Evolutionary conservation across 2,329 filamentous ascomycete genomes (phyloP).

Genomic region (Exophiala phaeomuriformis): DNA sequence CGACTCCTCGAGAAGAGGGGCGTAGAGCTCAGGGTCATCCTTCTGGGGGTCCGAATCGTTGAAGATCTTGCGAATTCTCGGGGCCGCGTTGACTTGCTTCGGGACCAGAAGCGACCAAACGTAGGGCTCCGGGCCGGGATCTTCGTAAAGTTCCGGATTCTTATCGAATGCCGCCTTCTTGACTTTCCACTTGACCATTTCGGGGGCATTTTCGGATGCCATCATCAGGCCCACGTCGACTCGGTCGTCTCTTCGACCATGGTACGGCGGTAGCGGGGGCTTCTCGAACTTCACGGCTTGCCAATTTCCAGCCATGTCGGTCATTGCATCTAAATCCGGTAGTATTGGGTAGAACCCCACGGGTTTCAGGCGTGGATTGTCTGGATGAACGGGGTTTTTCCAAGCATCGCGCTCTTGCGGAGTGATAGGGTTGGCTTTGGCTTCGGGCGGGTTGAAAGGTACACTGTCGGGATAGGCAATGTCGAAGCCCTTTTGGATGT

Average conservation of each 20-base stretch:
- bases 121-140: constrained; percentile 48
- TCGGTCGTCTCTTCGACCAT: constrained; percentile 49
- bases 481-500: constrained; percentile 58
- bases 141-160: constrained; percentile 45
- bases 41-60: constrained; percentile 47
- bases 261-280: constrained; percentile 46
- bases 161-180: constrained; percentile 43
- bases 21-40: constrained; percentile 47
- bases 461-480: constrained; percentile 56
- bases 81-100: constrained; percentile 40
- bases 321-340: constrained; percentile 54
- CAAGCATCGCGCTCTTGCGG: constrained; percentile 52
- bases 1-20: constrained; percentile 32
- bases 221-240: constrained; percentile 55
- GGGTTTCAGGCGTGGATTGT: constrained; percentile 50
- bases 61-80: constrained; percentile 51
- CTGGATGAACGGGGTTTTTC: constrained; percentile 53
- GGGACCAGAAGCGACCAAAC: constrained; percentile 57
- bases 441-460: constrained; percentile 42
- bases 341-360: constrained; percentile 55
- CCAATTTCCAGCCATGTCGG: constrained; percentile 50
- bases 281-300: constrained; percentile 56
- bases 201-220: constrained; percentile 42
- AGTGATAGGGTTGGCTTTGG: constrained; percentile 18
- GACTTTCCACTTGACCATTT: constrained; percentile 42